Evolutionary conservation across 2,329 filamentous ascomycete species (phyloP).

Genomic region (Fragosphaeria purpurea): DNA sequence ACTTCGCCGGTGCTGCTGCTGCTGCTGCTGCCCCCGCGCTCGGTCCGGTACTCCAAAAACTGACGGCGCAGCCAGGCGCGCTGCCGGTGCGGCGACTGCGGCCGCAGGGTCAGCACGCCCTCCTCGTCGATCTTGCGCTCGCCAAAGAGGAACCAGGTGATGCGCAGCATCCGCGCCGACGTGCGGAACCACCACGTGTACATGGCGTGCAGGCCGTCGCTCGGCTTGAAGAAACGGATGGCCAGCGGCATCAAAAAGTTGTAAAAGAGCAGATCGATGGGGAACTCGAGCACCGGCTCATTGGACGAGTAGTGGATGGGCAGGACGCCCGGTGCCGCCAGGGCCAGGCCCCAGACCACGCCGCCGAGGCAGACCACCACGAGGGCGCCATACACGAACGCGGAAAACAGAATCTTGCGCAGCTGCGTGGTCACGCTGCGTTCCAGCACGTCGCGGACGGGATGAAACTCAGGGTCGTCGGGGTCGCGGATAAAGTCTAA

Average conservation of each 20-base stretch:
- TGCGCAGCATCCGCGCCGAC: slow-evolving; percentile 67
- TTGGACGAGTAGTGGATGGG: slow-evolving; percentile 92
- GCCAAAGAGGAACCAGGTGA: slow-evolving; percentile 90
- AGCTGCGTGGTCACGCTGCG: slow-evolving; percentile 86
- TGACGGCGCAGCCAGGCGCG: slow-evolving; percentile 30
- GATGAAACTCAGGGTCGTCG: slow-evolving; percentile 96
- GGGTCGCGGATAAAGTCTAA: slow-evolving; percentile 93
- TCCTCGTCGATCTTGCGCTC: slow-evolving; percentile 76
- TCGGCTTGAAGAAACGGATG: slow-evolving; percentile 74
- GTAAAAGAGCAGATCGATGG: slow-evolving; percentile 88
- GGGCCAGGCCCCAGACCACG: slow-evolving; percentile 83
- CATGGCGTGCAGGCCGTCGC: slow-evolving; percentile 71
- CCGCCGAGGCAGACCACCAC: slow-evolving; percentile 90
- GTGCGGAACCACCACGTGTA: slow-evolving; percentile 95
- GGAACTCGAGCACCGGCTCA: slow-evolving; percentile 87
- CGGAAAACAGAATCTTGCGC: slow-evolving; percentile 92
- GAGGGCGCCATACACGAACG: slow-evolving; percentile 85
- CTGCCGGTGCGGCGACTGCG: slow-evolving; percentile 20
- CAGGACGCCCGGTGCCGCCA: slow-evolving; percentile 58
- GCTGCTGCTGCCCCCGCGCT: too few relatives aligned
- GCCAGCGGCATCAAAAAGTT: slow-evolving; percentile 90
- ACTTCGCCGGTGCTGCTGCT: slow-evolving; percentile 26
- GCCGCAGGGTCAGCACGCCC: slow-evolving; percentile 46
- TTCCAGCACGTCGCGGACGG: slow-evolving; percentile 91
- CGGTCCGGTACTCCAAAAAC: slow-evolving; percentile 34